Percentiles rank a stretch among this genome's conserved stretches.
These are phyloP conservation scores for Endoconidiophora polonica DNA, from an alignment of 2,329 filamentous ascomycete species.

Conservation along the genomic window DNA sequence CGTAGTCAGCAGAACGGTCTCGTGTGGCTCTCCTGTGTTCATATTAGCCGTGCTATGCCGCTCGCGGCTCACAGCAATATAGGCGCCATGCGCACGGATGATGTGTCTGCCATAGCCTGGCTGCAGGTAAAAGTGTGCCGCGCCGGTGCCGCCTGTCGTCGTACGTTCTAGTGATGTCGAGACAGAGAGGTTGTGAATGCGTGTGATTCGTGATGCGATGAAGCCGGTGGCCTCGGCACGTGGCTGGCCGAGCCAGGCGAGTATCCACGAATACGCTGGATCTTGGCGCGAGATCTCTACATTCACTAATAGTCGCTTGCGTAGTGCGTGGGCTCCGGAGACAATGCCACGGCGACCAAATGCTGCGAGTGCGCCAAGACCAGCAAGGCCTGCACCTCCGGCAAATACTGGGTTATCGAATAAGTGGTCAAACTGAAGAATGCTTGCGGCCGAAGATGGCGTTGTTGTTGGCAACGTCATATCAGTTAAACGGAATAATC, in stretches of 20 bases:
- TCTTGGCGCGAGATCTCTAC: slow-evolving; percentile 93
- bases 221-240: slow-evolving; percentile 44
- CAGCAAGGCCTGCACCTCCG: slow-evolving; percentile 77
- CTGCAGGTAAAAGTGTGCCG: slow-evolving; percentile 65
- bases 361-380: slow-evolving; percentile 65
- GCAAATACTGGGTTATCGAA: slow-evolving; percentile 48
- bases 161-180: slow-evolving; percentile 34
- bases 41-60: slow-evolving; percentile 71
- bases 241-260: slow-evolving; percentile 84
- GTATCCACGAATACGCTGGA: slow-evolving; percentile 81
- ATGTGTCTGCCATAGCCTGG: slow-evolving; percentile 84
- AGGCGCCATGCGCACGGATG: slow-evolving; percentile 70
- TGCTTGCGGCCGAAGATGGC: neutral
- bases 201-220: slow-evolving; percentile 39
- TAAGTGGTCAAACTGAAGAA: slow-evolving; percentile 22
- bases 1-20: slow-evolving; percentile 83
- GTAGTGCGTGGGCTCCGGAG: slow-evolving; percentile 54
- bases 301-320: slow-evolving; percentile 77
- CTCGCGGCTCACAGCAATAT: slow-evolving; percentile 72
- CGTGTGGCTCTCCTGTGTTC: slow-evolving; percentile 76
- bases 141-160: slow-evolving; percentile 44
- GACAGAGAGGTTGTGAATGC: slow-evolving; percentile 43
- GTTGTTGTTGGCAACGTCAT: neutral
- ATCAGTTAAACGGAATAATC: neutral
- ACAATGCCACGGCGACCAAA: slow-evolving; percentile 65